Base-by-base conservation (phyloP, 2,329 filamentous ascomycete genomes). In the Hypoxylon sp. region DNA sequence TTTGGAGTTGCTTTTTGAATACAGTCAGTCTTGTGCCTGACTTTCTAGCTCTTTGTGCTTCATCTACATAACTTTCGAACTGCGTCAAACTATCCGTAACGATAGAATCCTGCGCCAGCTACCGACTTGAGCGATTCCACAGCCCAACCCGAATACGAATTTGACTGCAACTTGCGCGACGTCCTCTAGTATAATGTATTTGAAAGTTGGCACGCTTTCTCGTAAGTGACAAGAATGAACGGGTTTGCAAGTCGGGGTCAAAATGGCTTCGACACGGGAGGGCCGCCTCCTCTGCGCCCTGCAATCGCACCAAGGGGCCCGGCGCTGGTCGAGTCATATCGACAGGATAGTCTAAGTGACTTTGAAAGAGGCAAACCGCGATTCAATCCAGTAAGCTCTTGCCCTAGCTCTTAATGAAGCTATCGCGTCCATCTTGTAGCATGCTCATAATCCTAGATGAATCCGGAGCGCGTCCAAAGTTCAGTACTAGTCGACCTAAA, bases 401-500 rank as follows among this genome's bases (percentile, higher is more conserved):
- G 44, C 6, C 55, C 20, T 7, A 14, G 20, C 50, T 32, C 3
- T 46, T 40, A 18, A 8, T 32, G 24, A 36, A 53, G 8, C 3
- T 33, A 22, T 49, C 24, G 18, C 40, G 30, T 56, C 33, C 9
- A 36, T 18, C 11, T 36, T 40, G 20, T 2, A 11, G 36, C 44
- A 26, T 64, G 32, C 70, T 75, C 52, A 59, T 26, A 52, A 20
- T 24, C 66, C 9, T 68, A 88, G 87, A 77, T 82, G 75, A 87
- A 85, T 71, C 67, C 79, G 36, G 78, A 80, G 28, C 82, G 83
- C 53, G 81, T 83, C 9, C 85, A 86, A 68, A 89, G 83, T 71
- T 87, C 86, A 18, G 79, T 79, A 3, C 80, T 85, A 9, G 83
- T 89, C 70, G 86, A 91, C 72, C 81, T 90, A 55, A 87, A 87